A percentile compares a stretch with the other conserved stretches of the same genome.
Evolutionary conservation across 2,329 filamentous ascomycete genomes (phyloP).

Genomic region (Neofusicoccum cordaticola): DNA sequence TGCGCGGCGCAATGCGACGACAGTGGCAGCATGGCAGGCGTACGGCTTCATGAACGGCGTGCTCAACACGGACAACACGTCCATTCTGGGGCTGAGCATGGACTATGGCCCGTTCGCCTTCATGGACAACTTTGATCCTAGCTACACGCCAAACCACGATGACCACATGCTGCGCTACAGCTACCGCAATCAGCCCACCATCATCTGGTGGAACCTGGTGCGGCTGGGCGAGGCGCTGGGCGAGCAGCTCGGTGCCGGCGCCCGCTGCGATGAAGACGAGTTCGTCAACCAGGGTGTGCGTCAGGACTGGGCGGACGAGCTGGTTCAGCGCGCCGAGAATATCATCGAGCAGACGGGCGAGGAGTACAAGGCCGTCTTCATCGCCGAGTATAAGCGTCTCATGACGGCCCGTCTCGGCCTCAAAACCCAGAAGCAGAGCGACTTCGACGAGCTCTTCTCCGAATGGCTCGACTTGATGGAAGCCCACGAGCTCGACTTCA

Average conservation of each 20-base stretch:
- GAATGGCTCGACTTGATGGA: slow-evolving; percentile 79
- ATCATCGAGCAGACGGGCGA: slow-evolving; percentile 78
- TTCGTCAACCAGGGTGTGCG: slow-evolving; percentile 73
- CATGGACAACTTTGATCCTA: slow-evolving; percentile 92
- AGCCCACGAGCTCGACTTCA: slow-evolving; percentile 82
- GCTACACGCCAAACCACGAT: slow-evolving; percentile 96
- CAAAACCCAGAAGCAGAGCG: slow-evolving; percentile 63
- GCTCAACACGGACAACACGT: slow-evolving; percentile 96
- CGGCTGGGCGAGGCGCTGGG: slow-evolving; percentile 85
- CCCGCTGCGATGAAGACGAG: slow-evolving; percentile 64
- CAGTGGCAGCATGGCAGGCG: slow-evolving; percentile 91
- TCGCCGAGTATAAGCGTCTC: slow-evolving; percentile 82
- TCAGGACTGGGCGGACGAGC: slow-evolving; percentile 64
- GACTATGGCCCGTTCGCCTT: slow-evolving; percentile 98
- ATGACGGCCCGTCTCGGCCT: slow-evolving; percentile 81
- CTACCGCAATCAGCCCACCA: slow-evolving; percentile 89
- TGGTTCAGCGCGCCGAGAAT: slow-evolving; percentile 77
- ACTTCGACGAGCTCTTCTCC: slow-evolving; percentile 81
- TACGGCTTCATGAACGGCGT: slow-evolving; percentile 99
- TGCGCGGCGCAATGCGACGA: slow-evolving; percentile 77
- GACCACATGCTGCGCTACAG: slow-evolving; percentile 83
- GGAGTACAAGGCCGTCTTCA: slow-evolving; percentile 84
- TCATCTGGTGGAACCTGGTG: slow-evolving; percentile 99
- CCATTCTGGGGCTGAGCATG: slow-evolving; percentile 80
- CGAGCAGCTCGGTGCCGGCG: slow-evolving; percentile 79